A percentile compares a stretch with the other conserved stretches of the same genome.
These are phyloP conservation scores for Podochytrium sp. DNA, from an alignment of 192 early-diverging fungal genomes.

Conservation along the genomic window DNA sequence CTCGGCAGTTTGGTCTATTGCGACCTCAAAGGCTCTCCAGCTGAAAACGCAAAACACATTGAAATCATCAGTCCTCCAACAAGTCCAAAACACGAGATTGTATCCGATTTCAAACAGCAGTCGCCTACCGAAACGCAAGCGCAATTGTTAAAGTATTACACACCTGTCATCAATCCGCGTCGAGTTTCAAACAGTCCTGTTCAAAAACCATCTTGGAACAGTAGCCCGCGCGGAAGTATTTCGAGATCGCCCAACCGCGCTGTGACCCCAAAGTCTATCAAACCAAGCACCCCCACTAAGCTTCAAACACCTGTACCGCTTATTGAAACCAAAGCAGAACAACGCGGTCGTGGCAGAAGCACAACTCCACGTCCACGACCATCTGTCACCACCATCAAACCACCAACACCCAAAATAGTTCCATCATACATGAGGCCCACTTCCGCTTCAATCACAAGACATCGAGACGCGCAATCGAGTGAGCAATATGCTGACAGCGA, in stretches of 20 bases:
- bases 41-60: too few relatives aligned
- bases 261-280: not conserved
- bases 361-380: not conserved
- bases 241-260: not conserved
- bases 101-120: not conserved
- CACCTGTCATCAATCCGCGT: too few relatives aligned
- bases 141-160: not conserved
- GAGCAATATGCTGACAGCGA: too few relatives aligned
- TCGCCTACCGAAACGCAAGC: not conserved
- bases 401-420: not conserved
- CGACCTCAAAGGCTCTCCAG: too few relatives aligned
- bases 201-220: not conserved
- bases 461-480: too few relatives aligned
- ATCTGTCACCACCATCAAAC: not conserved
- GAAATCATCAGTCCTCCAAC: too few relatives aligned
- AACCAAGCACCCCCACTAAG: not conserved
- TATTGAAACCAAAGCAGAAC: not conserved
- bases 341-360: not conserved
- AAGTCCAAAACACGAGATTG: too few relatives aligned
- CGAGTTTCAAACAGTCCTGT: not conserved
- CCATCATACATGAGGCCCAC: constrained; percentile 25
- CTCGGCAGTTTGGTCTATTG: too few relatives aligned
- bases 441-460: too few relatives aligned
- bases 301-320: not conserved
- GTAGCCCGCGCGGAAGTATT: not conserved